These are phyloP conservation scores for Penicillium subrubescens DNA, from an alignment of 495 filamentous ascomycete genomes.

Conservation along the genomic window DNA sequence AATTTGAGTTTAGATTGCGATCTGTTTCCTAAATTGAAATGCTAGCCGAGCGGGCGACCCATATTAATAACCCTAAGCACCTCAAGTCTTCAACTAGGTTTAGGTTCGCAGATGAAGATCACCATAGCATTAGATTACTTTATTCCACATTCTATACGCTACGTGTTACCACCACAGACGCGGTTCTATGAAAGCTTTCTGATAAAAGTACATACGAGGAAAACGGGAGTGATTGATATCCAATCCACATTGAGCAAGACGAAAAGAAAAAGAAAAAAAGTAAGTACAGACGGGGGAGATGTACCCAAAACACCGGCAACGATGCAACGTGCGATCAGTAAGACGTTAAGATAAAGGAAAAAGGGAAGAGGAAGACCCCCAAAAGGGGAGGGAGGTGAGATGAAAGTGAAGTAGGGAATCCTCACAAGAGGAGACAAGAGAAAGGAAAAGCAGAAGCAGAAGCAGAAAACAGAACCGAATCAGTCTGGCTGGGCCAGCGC, in stretches of 20 bases:
- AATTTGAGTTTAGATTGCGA: not conserved
- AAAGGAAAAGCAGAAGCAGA: not conserved
- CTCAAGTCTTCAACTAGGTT: not conserved
- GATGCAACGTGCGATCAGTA: constrained; percentile 8
- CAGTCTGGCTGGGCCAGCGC: not conserved
- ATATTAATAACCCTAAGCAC: not conserved
- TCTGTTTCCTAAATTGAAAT: not conserved
- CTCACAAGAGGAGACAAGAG: not conserved
- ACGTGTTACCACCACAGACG: not conserved
- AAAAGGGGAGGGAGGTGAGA: constrained; percentile 19
- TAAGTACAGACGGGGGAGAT: constrained; percentile 3
- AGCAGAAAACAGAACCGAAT: not conserved
- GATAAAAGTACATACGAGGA: not conserved
- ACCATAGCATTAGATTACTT: not conserved
- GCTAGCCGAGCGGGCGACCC: not conserved
- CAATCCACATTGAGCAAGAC: constrained; percentile 8
- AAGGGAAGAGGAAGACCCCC: constrained; percentile 3
- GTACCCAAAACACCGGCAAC: constrained; percentile 7
- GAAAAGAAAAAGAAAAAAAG: constrained; percentile 1
- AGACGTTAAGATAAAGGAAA: constrained; percentile 2
- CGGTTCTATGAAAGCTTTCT: not conserved
- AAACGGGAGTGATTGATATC: not conserved
- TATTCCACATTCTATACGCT: not conserved
- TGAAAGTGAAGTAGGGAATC: not conserved
- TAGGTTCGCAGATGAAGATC: not conserved